Conservation (phyloP, 2,329 filamentous ascomycete genomes). For the Leptographium procerum region DNA sequence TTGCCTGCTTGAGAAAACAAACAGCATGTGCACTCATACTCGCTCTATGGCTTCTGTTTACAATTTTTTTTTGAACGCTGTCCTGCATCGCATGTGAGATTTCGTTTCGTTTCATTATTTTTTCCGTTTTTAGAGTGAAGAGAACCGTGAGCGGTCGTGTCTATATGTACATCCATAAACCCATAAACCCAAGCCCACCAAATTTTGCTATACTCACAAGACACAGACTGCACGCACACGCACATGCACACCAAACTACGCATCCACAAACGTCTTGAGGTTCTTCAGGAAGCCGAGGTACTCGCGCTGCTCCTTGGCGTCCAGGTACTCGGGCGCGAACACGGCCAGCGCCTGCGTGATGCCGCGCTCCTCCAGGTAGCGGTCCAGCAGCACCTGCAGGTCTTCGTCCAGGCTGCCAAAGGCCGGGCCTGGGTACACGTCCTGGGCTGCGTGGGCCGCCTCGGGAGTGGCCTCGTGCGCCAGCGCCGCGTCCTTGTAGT, state of each 20-base stretch:
- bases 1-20: too few relatives aligned
- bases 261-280: conserved; percentile 75
- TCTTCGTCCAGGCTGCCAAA: conserved; percentile 95
- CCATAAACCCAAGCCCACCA: not conserved
- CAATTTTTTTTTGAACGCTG: too few relatives aligned
- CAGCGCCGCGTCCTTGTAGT: conserved; percentile 67
- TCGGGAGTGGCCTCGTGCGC: conserved; percentile 69
- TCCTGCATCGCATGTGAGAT: too few relatives aligned
- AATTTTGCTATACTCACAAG: too few relatives aligned
- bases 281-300: conserved; percentile 84
- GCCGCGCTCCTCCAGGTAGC: conserved; percentile 89
- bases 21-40: too few relatives aligned
- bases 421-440: conserved; percentile 79
- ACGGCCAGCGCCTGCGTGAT: conserved; percentile 76
- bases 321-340: conserved; percentile 93
- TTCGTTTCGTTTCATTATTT: not conserved
- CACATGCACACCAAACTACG: conserved; percentile 26
- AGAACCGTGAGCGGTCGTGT: not conserved
- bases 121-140: conserved; percentile 1
- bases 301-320: conserved; percentile 97
- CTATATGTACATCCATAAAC: not conserved
- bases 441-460: conserved; percentile 62
- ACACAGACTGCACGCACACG: not conserved
- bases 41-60: too few relatives aligned
- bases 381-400: conserved; percentile 81